Conservation (phyloP, 2,329 filamentous ascomycete genomes). For the Alternaria sp. region DNA sequence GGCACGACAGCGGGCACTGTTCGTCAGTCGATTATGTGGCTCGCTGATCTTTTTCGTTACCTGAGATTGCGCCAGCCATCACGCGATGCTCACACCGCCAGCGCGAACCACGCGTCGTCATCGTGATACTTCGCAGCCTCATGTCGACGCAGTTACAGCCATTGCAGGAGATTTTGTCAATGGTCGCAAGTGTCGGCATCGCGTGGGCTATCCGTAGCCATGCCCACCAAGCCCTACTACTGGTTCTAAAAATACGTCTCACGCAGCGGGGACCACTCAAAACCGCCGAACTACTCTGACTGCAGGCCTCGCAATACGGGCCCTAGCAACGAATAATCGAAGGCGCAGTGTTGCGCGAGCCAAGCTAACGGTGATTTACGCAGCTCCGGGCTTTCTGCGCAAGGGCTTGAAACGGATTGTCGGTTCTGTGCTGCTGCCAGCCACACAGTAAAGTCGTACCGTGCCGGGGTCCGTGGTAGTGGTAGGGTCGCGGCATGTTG, state of each 20-base stretch:
- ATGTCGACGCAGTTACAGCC: slow-evolving; percentile 7
- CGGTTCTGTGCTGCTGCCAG: slow-evolving; percentile 27
- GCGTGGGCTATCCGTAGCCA: slow-evolving; percentile 11
- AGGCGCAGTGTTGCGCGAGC: slow-evolving; percentile 30
- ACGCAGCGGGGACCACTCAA: slow-evolving; percentile 10
- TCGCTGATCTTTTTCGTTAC: slow-evolving; percentile 6
- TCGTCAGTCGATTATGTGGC: slow-evolving; percentile 15
- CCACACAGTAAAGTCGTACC: slow-evolving; percentile 28
- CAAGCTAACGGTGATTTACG: slow-evolving; percentile 26
- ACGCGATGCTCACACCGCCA: slow-evolving; percentile 7
- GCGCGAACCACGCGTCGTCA: slow-evolving; percentile 16
- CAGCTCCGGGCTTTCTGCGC: slow-evolving; percentile 17
- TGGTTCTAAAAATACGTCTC: slow-evolving; percentile 21
- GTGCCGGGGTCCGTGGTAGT: slow-evolving; percentile 18
- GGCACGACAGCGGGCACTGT: slow-evolving; percentile 4
- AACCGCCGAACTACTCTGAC: slow-evolving; percentile 14
- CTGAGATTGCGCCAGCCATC: slow-evolving; percentile 12
- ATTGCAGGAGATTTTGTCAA: slow-evolving; percentile 14
- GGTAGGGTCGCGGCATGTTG: slow-evolving; percentile 23
- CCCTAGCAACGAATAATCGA: slow-evolving; percentile 28
- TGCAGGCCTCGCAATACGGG: slow-evolving; percentile 23
- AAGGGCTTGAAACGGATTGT: slow-evolving; percentile 30
- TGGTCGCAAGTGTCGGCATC: slow-evolving; percentile 24
- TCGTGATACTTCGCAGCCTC: slow-evolving; percentile 2
- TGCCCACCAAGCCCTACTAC: slow-evolving; percentile 1